phyloP scores from a whole-genome alignment of 352 stramenopile genomes.

The Globisporangium nagaii region DNA sequence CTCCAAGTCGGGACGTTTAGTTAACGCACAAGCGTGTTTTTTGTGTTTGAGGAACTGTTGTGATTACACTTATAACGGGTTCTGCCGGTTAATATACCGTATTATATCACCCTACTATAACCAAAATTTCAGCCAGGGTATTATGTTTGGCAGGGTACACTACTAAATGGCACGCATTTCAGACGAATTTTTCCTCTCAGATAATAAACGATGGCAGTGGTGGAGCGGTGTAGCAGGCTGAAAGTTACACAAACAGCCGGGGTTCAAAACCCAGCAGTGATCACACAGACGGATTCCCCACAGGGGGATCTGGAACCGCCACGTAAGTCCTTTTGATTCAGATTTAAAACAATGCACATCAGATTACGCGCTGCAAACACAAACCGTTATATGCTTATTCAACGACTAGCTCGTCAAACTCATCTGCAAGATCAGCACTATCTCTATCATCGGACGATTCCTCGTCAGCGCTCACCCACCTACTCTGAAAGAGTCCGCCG shows the following conservation, averaged over 20 bases:
- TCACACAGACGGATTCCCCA: not conserved
- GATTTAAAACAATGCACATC: not conserved
- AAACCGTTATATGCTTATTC: not conserved
- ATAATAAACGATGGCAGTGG: slow-evolving; percentile 1
- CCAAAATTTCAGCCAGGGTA: not conserved
- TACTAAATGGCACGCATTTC: not conserved
- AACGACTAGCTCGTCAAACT: not conserved
- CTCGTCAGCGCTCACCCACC: not conserved
- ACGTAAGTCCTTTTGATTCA: slow-evolving; percentile 1
- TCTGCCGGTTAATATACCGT: not conserved
- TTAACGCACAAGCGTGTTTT: no score
- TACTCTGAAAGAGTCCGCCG: not conserved
- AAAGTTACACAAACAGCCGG: not conserved
- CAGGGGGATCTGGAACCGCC: not conserved
- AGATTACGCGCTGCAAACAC: not conserved
- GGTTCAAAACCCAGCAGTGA: not conserved
- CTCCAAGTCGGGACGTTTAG: no score
- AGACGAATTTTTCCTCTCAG: not conserved
- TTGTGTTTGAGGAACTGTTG: no score
- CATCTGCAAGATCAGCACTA: not conserved
- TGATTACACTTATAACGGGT: not conserved
- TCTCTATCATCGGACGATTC: not conserved
- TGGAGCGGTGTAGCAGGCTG: not conserved
- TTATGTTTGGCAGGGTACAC: not conserved
- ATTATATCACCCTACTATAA: not conserved